Evolutionary conservation across 1,284 basidiomycete genomes (phyloP).

Genomic region (Takashimella koratensis): DNA sequence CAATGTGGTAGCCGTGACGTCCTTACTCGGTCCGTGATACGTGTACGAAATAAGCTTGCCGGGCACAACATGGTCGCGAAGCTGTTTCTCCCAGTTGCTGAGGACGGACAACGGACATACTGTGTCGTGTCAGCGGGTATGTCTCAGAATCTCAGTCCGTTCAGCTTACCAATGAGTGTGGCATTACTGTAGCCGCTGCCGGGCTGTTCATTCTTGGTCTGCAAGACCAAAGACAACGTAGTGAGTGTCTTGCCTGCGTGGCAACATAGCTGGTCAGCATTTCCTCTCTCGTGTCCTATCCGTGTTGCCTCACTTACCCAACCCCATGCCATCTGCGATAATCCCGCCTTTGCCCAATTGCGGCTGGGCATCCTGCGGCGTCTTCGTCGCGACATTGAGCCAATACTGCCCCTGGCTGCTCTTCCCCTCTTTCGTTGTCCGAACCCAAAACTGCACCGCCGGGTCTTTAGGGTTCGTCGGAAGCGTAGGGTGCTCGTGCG

Average conservation of each 20-base stretch:
- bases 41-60: slow-evolving; percentile 59
- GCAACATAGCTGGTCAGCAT: slow-evolving; percentile 6
- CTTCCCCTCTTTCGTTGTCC: slow-evolving; percentile 54
- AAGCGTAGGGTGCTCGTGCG: slow-evolving; percentile 67
- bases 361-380: slow-evolving; percentile 64
- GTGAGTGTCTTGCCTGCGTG: slow-evolving; percentile 71
- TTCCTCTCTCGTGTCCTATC: not conserved
- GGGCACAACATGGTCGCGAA: slow-evolving; percentile 66
- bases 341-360: slow-evolving; percentile 73
- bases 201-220: slow-evolving; percentile 64
- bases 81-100: slow-evolving; percentile 88
- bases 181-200: slow-evolving; percentile 56
- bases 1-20: slow-evolving; percentile 60
- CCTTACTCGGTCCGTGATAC: slow-evolving; percentile 64
- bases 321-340: slow-evolving; percentile 84
- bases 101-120: slow-evolving; percentile 82
- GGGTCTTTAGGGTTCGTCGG: slow-evolving; percentile 63
- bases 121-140: slow-evolving; percentile 39
- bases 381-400: slow-evolving; percentile 69
- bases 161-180: slow-evolving; percentile 66
- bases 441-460: slow-evolving; percentile 83
- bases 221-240: slow-evolving; percentile 69
- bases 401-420: slow-evolving; percentile 50
- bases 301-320: too few relatives aligned
- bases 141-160: too few relatives aligned